A percentile compares a stretch with the other conserved stretches of the same genome.
phyloP scores from a whole-genome alignment of 495 filamentous ascomycete genomes.

The Penicillium lividum region DNA sequence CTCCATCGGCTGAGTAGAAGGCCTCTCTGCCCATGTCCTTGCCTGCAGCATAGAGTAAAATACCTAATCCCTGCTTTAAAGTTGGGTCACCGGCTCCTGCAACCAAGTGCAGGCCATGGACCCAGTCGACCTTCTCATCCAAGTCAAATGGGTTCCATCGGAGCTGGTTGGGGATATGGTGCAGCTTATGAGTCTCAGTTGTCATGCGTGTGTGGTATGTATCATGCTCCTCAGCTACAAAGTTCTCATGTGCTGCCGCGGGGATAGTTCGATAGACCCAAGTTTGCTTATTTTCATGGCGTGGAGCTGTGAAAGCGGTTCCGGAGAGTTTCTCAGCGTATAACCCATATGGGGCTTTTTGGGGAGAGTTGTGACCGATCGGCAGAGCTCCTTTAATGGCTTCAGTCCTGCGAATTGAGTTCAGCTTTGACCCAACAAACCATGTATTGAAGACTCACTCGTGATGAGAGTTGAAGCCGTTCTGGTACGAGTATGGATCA shows the following conservation, averaged over 20 bases:
- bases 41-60: slow-evolving; percentile 79
- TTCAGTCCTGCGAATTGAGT: slow-evolving; percentile 35
- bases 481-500: slow-evolving; percentile 60
- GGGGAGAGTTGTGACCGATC: slow-evolving; percentile 79
- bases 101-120: slow-evolving; percentile 72
- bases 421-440: background rate
- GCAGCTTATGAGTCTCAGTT: slow-evolving; percentile 52
- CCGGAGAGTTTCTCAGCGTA: slow-evolving; percentile 95
- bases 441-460: slow-evolving; percentile 40
- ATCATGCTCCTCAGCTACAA: slow-evolving; percentile 55
- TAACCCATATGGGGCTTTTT: slow-evolving; percentile 79
- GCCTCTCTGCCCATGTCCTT: slow-evolving; percentile 76
- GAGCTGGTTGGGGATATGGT: slow-evolving; percentile 80
- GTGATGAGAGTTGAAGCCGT: slow-evolving; percentile 60
- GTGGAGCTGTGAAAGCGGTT: slow-evolving; percentile 88
- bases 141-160: slow-evolving; percentile 90
- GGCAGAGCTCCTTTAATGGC: slow-evolving; percentile 62
- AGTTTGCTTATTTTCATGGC: slow-evolving; percentile 84
- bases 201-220: slow-evolving; percentile 56
- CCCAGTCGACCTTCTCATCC: slow-evolving; percentile 73
- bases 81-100: slow-evolving; percentile 84
- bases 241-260: slow-evolving; percentile 76
- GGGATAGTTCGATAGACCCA: slow-evolving; percentile 96
- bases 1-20: slow-evolving; percentile 90
- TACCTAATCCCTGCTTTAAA: slow-evolving; percentile 76